Base-by-base conservation (phyloP, 1,284 basidiomycete genomes). In the Boletus calvinii region DNA sequence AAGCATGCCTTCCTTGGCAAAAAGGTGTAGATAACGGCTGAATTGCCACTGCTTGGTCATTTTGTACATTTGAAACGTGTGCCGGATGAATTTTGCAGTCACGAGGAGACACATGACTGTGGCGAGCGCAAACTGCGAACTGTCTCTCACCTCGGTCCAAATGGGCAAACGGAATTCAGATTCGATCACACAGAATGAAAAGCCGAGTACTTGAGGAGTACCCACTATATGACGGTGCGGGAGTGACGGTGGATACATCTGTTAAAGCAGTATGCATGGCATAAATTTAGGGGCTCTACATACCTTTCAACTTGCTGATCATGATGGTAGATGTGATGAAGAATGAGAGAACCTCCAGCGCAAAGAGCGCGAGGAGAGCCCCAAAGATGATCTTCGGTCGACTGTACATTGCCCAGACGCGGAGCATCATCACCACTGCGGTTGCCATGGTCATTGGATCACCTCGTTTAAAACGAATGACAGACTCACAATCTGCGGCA, bases 361-460 rank as follows among this genome's bases (percentile, higher is more conserved):
- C n/a, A 10, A 47, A 58, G 32, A 58, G n/a, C 1, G 26, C 2
- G 15, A 56, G 42, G 26, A 58, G 56, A 7, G 38, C 13, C 13
- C 34, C 36, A 17, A 58, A 32, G 10, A 59, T 40, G 8, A 44
- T 11, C 37, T 2, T 51, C 6, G 57, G 59, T 6, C 18, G 37
- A 13, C 12, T 4, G n/a, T 59, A 58, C 22, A 59, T 38, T 26
- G 43, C 49, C 45, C 56, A 58, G 20, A 59, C 35, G 26, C 56
- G 57, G 9, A 58, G 56, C n/a, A 55, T 42, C 56, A 58, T 58
- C 4, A 30, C 20, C 45, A 55, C 56, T 57, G 15, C 12, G 35
- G 18, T 18, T 10, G 26, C 10, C 6, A 17, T 6, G 7, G 32
- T 36, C 22, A 43, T 40, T 38, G 17, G n/a, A 45, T 50, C 9